Percentiles rank a stretch among this genome's conserved stretches.
These are phyloP conservation scores for Aspergillus viridinutans DNA, from an alignment of 2,329 filamentous ascomycete genomes.

Conservation along the genomic window DNA sequence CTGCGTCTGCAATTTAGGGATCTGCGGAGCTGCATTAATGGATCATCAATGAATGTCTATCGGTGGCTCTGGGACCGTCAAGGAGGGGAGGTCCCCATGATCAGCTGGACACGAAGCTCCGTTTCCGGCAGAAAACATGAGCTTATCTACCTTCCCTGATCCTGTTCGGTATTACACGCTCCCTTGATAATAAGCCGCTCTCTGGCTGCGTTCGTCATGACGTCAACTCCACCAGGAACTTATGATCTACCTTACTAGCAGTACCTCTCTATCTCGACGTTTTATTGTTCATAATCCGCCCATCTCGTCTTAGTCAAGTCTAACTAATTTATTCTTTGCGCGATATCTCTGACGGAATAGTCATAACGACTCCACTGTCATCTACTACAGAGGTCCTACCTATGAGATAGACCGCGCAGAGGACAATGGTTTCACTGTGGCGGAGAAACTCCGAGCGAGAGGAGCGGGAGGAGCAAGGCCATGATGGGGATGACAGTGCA, in stretches of 20 bases:
- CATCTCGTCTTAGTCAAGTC: not conserved
- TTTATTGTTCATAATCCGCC: not conserved
- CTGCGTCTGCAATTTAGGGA: not conserved
- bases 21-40: not conserved
- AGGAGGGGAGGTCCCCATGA: no score
- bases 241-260: not conserved
- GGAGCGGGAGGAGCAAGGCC: conserved; percentile 10
- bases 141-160: not conserved
- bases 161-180: not conserved
- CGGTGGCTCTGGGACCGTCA: no score
- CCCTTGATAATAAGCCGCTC: not conserved
- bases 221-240: not conserved
- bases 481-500: conserved; percentile 22
- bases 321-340: not conserved
- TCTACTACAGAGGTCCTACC: not conserved
- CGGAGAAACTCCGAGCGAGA: conserved; percentile 43
- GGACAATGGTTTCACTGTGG: conserved; percentile 53
- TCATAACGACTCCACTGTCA: not conserved
- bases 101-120: no score
- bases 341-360: not conserved
- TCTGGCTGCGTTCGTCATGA: not conserved
- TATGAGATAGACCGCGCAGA: not conserved
- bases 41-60: not conserved
- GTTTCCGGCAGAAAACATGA: not conserved
- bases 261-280: no score